Percentiles rank a stretch among this genome's conserved stretches.
Conservation (phyloP, 106 monocot species). For the Narthecium ossifragum region DNA sequence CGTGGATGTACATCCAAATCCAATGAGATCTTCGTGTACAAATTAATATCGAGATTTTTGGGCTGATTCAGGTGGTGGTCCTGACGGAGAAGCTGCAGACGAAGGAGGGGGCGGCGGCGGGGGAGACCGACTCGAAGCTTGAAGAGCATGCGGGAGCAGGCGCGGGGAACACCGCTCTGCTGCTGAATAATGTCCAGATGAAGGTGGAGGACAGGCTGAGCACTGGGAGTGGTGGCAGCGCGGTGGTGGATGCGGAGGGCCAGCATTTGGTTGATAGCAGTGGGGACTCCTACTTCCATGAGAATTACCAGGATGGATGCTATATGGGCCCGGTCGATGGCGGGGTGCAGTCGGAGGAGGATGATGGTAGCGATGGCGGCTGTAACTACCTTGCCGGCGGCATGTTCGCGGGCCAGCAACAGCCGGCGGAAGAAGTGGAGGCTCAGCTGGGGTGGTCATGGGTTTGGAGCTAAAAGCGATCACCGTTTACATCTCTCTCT, state of each 20-base stretch:
- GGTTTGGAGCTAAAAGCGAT: conserved; percentile 12
- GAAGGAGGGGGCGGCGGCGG: conserved; percentile 22
- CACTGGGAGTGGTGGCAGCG: conserved; percentile 24
- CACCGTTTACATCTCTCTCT: no score
- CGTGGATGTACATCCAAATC: no score
- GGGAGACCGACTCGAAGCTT: not conserved
- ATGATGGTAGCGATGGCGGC: conserved; percentile 49
- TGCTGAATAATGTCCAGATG: not conserved
- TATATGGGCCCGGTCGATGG: conserved; percentile 4
- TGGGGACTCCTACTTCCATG: conserved; percentile 45
- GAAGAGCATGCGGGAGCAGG: not conserved
- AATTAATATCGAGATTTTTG: no score
- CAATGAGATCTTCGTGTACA: no score
- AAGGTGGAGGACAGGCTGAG: conserved; percentile 33
- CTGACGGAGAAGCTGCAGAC: conserved; percentile 48
- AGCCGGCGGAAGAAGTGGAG: conserved; percentile 2
- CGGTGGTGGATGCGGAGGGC: conserved; percentile 14
- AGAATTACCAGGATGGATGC: conserved; percentile 16
- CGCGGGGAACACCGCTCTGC: not conserved
- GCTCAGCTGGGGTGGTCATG: conserved; percentile 15
- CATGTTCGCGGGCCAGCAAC: conserved; percentile 15
- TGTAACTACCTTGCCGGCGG: conserved; percentile 25
- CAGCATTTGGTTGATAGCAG: conserved; percentile 32
- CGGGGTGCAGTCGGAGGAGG: conserved; percentile 32
- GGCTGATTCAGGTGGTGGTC: conserved; percentile 21